Base-by-base conservation (phyloP, 75 land plant species). In the Selaginella moellendorffii region DNA sequence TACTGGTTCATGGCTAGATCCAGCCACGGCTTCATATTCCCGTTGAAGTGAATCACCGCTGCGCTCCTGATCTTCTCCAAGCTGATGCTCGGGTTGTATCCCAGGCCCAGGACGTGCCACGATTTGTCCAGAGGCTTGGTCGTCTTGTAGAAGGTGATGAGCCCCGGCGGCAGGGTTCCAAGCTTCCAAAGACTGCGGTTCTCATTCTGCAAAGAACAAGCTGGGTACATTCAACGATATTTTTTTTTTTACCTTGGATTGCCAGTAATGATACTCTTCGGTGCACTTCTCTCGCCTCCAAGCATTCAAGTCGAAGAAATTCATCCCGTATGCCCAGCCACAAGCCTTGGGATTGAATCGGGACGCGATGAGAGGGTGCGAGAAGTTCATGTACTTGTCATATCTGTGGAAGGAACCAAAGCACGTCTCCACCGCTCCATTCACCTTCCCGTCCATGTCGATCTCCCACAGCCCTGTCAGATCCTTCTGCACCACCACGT, bases 1-100 rank as follows among this genome's bases (percentile, higher is more conserved):
- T 69, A 87, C 30, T 84, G 80, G 54, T 81, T 78, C 74, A 88
- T 74, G 53, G 80, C 92, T 52, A 88, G 76, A 26, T 87, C 91
- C 36, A 87, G 80, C 91, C 91, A 87, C 31, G 91, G 91, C 61
- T 87, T 87, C 88, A 84, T 88, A 72, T 88, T 82, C 29, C 92
- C 92, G 65, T 78, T 80, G 74, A 65, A 88, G 69, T 88, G 92
- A 30, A 88, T 71, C 0, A 88, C 88, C 1, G 83, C 84, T 30
- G 92, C 92, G n/a, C 70, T 72, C 8, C 64, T 60, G 17, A 88
- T 88, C 30, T 76, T 75, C 26, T 84, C 83, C 73, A 36, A 14
- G 54, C 81, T 74, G 5, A 85, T 71, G 67, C 78, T 82, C 0
- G 92, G 88, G 71, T 88, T 88, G 68, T 80, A 80, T 29, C 92